Conservation (phyloP, 495 filamentous ascomycete genomes). For the Penicillium salamii region DNA sequence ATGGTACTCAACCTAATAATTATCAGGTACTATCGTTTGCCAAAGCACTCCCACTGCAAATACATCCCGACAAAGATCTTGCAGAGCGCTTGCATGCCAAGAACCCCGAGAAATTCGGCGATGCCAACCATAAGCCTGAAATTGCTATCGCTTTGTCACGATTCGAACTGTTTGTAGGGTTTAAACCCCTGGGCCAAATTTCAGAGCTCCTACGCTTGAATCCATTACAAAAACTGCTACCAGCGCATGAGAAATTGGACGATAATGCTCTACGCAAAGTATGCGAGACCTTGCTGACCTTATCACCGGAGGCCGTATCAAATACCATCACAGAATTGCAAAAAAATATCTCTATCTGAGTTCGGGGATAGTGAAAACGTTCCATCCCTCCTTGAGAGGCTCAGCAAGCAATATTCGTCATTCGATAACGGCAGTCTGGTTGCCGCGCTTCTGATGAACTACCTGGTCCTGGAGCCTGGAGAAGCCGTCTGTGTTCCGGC, state of each 20-base stretch:
- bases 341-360: constrained; percentile 34
- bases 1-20: background rate
- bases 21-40: constrained; percentile 64
- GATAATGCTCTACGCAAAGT: constrained; percentile 56
- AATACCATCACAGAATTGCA: constrained; percentile 45
- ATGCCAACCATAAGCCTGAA: constrained; percentile 79
- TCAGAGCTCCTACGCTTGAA: constrained; percentile 52
- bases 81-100: constrained; percentile 58
- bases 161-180: constrained; percentile 75
- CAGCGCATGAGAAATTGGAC: constrained; percentile 45
- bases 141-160: constrained; percentile 67
- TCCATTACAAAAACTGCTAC: constrained; percentile 50
- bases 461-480: constrained; percentile 56
- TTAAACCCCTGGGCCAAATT: constrained; percentile 61
- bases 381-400: constrained; percentile 54
- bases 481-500: constrained; percentile 70
- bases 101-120: constrained; percentile 62
- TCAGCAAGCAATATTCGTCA: constrained; percentile 59
- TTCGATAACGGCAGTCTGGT: constrained; percentile 55
- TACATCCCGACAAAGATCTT: constrained; percentile 68
- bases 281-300: constrained; percentile 51
- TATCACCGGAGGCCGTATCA: constrained; percentile 48
- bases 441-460: constrained; percentile 67
- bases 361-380: constrained; percentile 55
- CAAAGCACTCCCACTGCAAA: constrained; percentile 73